Evolutionary conservation across 768 basidiomycete genomes (phyloP), one percentile per base, ranked within the genome.

Genomic region (Floccularia luteovirens): DNA sequence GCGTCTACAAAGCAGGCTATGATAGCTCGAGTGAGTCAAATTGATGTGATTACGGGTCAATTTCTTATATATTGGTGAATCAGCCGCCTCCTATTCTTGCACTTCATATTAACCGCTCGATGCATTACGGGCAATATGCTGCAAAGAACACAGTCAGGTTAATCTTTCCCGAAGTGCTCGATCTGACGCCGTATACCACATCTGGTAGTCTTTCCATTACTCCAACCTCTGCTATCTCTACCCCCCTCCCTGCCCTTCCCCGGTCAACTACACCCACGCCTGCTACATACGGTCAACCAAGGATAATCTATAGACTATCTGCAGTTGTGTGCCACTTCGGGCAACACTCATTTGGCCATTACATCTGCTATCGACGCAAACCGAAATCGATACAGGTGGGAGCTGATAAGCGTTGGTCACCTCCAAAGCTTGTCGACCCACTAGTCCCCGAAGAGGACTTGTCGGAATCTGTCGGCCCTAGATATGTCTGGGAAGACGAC

Each of bases 261-360:
- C 57, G 78, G 20, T 69, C 76, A 11, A 66, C 68, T 1, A 79
- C 76, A 0, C 76, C 75, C 1, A 77, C 79, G 1, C 75, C 75
- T 5, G 66, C 71, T 19, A 71, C 66, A 22, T 73, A 73, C 43
- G 57, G 69, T 1, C 44, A 57, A 3, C 67, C 72, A n/a, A 66
- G 78, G 32, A 82, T 79, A n/a, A 65, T 93, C 24, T 98, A 98
- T 59, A 77, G 91, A 33, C 74, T 98, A 24, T 61, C 79, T 2
- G 81, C 89, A 7, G 79, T 88, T 22, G 91, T 98, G 12, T 90
- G 90, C 50, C 94, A 98, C 59, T 94, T 82, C 54, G 94, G 94
- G 11, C 78, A 82, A 39, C 92, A 96, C 54, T 83, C 83, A 3
- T 93, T 87, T 54, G 94, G 94, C 4, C 94, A 99, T 56, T 99